Percentiles rank a stretch among this genome's conserved stretches.
Evolutionary conservation across 2,329 filamentous ascomycete genomes (phyloP).

Genomic region (Paracorniculantispora psalliotae): DNA sequence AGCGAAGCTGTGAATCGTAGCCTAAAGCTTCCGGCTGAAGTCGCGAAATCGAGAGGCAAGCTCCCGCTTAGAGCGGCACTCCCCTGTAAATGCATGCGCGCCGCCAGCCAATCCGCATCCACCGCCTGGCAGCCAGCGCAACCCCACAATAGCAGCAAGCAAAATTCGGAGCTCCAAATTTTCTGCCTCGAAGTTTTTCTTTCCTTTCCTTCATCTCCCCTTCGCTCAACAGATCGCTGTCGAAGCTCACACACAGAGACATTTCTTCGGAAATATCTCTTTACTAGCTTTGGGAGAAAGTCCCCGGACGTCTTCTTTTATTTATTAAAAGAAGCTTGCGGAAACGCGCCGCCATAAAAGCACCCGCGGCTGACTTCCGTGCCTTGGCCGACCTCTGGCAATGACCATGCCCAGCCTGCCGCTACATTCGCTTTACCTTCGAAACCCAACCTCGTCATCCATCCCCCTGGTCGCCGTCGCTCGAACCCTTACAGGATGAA

Average conservation of each 20-base stretch:
- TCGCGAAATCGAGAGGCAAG: conserved; percentile 10
- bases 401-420: conserved; percentile 35
- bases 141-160: conserved; percentile 3
- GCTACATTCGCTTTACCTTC: conserved; percentile 36
- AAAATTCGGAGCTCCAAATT: conserved; percentile 13
- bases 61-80: conserved; percentile 16
- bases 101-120: conserved; percentile 14
- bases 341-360: conserved; percentile 99
- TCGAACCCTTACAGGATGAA: conserved; percentile 64
- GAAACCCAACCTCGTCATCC: conserved; percentile 3
- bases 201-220: conserved; percentile 52
- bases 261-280: conserved; percentile 13
- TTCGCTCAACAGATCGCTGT: conserved; percentile 99
- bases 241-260: conserved; percentile 94
- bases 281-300: conserved; percentile 96
- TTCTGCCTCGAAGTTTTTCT: conserved; percentile 16
- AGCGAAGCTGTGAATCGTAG: conserved; percentile 15
- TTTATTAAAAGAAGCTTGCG: conserved; percentile 53
- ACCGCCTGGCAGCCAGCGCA: conserved; percentile 15
- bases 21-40: conserved; percentile 12
- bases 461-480: conserved; percentile 26
- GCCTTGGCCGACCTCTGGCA: conserved; percentile 45
- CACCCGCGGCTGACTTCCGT: conserved; percentile 83
- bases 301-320: conserved; percentile 82
- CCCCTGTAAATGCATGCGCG: conserved; percentile 17